Evolutionary conservation across 2,329 filamentous ascomycete genomes (phyloP).

Genomic region (Kalmusia sp.): DNA sequence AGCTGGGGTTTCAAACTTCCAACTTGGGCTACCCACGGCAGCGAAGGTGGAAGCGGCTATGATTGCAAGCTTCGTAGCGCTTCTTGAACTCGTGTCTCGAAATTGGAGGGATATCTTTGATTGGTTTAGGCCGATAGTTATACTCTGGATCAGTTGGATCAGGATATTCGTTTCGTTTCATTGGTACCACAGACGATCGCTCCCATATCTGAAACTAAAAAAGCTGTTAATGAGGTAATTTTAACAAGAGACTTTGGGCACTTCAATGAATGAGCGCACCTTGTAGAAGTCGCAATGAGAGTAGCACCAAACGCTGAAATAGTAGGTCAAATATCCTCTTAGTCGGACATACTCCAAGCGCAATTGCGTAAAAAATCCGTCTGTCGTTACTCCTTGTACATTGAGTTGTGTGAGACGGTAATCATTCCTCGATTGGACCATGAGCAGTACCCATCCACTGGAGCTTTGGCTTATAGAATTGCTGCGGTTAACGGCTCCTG

Average conservation of each 20-base stretch:
- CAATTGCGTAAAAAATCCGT: conserved; percentile 1
- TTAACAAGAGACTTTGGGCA: neutral
- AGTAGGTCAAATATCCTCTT: neutral
- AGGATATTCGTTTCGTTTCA: neutral
- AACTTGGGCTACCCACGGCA: neutral
- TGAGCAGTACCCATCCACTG: neutral
- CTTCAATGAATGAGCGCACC: neutral
- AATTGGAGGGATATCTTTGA: conserved; percentile 9
- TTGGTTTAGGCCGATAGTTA: conserved; percentile 4
- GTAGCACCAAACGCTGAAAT: conserved; percentile 2
- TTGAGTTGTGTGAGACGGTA: neutral
- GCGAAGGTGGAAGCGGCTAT: neutral
- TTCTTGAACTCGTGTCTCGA: conserved; percentile 13
- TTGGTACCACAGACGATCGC: neutral
- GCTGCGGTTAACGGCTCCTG: neutral
- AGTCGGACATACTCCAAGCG: neutral
- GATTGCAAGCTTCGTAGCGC: neutral
- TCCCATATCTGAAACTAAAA: neutral
- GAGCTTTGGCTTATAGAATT: neutral
- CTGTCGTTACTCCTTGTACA: neutral
- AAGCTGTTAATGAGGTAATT: neutral
- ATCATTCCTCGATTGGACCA: neutral
- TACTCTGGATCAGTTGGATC: conserved; percentile 6
- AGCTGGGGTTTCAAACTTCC: neutral
- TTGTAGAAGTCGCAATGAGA: conserved; percentile 5